Base-by-base conservation (phyloP, 1,139 yeast species). In the Trichomonascaceae sp. region DNA sequence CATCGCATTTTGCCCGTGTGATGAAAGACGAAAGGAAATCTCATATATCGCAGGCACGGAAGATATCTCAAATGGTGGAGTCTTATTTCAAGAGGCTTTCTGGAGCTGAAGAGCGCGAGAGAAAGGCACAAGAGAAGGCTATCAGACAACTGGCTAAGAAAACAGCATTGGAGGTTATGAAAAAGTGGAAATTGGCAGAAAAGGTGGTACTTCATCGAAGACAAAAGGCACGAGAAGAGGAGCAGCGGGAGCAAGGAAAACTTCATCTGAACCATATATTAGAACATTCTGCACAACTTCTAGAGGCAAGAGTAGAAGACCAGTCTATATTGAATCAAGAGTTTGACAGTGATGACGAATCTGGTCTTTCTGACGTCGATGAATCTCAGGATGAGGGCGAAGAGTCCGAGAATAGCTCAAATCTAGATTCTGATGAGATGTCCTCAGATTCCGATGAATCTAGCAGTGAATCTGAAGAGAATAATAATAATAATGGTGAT, bases 121-220 rank as follows among this genome's bases (percentile, higher is more conserved):
- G 79, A 18, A 91, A 87, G 62, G 86, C 78, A 60, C 81, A 81
- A 57, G 75, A 72, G 49, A 66, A 70, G 50, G 61, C 66, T 10
- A 75, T 87, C 58, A 76, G 78, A 55, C 82, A 79, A 55, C 71
- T 91, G 39, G 96, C 97, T 32, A 81, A 90, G 61, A 77, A 83
- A 54, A 88, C 95, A 0, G 84, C 87, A 1, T 85, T 83, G 60
- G 91, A 93, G 41, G 96, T 93, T 9, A 85, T 85, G 71, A 89
- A 85, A 66, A 84, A 95, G 66, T 95, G 99, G 99, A 74, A 77
- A 27, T 78, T 91, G 54, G 99, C 98, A 1, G 87, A 85, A 59
- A 90, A 88, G 66, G 97, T 95, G 46, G 78, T 75, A 1, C 74
- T 79, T 51, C 75, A 73, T 60, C 67, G 74, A 30, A 65, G 68